Conservation (phyloP, 495 filamentous ascomycete species). For the Evernia prunastri region DNA sequence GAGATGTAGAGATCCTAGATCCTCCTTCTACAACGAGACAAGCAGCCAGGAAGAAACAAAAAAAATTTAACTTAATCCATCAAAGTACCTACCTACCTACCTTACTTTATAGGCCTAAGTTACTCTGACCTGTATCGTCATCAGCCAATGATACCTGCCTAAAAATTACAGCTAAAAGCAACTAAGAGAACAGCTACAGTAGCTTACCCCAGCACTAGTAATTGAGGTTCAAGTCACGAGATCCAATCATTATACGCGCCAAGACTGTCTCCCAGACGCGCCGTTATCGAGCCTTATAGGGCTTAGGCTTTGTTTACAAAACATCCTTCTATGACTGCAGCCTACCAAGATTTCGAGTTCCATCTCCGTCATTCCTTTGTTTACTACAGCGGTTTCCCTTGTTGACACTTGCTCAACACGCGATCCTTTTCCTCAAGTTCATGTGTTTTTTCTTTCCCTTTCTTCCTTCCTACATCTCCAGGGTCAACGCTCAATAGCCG, state of each 20-base stretch:
- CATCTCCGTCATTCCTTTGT: constrained; percentile 15
- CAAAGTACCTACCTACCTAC: too few species aligned
- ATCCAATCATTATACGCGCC: constrained; percentile 15
- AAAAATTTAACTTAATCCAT: too few species aligned
- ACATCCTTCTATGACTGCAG: constrained; percentile 15
- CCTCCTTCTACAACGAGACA: constrained; percentile 19
- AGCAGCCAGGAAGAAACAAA: not conserved
- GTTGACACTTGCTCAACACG: not conserved
- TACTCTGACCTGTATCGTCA: too few species aligned
- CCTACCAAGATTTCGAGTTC: constrained; percentile 10
- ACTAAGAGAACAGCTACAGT: too few species aligned
- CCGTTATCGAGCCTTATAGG: constrained; percentile 14
- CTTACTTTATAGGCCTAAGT: too few species aligned
- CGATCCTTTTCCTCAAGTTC: not conserved
- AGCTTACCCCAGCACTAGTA: not conserved
- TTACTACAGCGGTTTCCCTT: constrained; percentile 10
- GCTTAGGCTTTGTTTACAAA: constrained; percentile 24
- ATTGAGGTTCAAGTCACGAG: not conserved
- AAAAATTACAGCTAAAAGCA: not conserved
- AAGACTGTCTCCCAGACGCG: constrained; percentile 12
- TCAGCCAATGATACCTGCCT: not conserved
- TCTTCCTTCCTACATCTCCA: constrained; percentile 5
- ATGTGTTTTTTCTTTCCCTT: not conserved
- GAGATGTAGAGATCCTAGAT: not conserved
- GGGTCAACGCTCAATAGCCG: constrained; percentile 9